Evolutionary conservation across 2,329 filamentous ascomycete species (phyloP), one percentile per base, ranked within the genome.

Genomic region (Colletotrichum sp.): DNA sequence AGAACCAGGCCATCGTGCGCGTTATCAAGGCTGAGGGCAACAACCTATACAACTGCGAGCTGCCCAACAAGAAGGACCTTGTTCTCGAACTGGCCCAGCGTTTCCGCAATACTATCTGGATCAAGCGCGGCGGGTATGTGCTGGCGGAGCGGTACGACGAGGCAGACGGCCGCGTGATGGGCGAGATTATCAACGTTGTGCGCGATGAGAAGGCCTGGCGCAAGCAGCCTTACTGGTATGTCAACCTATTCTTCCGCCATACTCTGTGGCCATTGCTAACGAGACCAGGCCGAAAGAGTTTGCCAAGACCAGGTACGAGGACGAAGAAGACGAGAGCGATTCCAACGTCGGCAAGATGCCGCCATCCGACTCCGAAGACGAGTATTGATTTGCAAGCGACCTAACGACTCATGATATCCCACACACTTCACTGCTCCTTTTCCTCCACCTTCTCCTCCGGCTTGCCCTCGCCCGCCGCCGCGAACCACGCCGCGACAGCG

Each of bases 91-190:
- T 99, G 24, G 94, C 95, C 12, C 88, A 95, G 30, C 92, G 93
- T 55, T 98, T 99, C 83, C 94, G 96, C 77, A 97, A 95, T 78
- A 97, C 95, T 3, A 95, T 99, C 78, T 99, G 95, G 95, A 94
- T 99, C 84, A 96, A 95, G 85, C 93, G 95, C 21, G 95, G 96
- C 34, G 95, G 95, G 1, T 99, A 94, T 84, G 96, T 98, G 34
- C 86, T 99, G 13, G 90, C 98, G 16, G 95, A 99, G 79, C 81
- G 88, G 18, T 94, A 91, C 28, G 88, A 93, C 49, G 92, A 92
- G 32, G 92, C 93, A 68, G 93, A 94, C 60, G 95, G 95, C 80
- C 96, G 95, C 84, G 91, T 98, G 15, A 90, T 91, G 69, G 97
- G 96, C 16, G 95, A 98, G 84, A 98, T 99, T 80, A 90, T 98